Evolutionary conservation across 768 basidiomycete genomes (phyloP), one percentile per base, ranked within the genome.

Genomic region (Leccinum fibrillosum): DNA sequence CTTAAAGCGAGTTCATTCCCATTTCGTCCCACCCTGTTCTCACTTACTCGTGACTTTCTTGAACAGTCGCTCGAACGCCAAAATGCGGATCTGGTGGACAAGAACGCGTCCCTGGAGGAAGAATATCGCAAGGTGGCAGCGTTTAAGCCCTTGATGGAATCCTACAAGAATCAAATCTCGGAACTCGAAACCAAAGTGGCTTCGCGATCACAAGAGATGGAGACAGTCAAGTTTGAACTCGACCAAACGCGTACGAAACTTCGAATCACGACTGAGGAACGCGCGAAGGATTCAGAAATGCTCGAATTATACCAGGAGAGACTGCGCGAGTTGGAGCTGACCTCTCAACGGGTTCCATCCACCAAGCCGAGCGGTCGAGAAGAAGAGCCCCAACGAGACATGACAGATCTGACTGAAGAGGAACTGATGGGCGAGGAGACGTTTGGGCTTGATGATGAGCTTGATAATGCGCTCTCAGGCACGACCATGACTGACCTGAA

Each of bases 401-500:
- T 62, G 55, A 73, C 74, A 6, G 64, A 72, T 17, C 65, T 76
- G 28, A 76, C 77, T n/a, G 81, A 82, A 60, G 78, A 74, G 9
- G 84, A 85, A 49, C 72, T 78, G 9, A 66, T 78, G 3, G 75
- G 69, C 57, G 80, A 81, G 37, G 78, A 78, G 62, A 69, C 75
- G 12, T 82, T 88, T 58, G 91, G 86, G 15, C 79, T 96, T 2
- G 90, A 86, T 42, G 86, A 86, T 26, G 94, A 96, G 74, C 77
- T 97, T n/a, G 91, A 94, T 58, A 86, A 94, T 62, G 92, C 92
- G 0, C 80, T 93, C 47, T 72, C 83, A 26, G 91, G 92, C 25
- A 90, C 86, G 49, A 93, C 89, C 11, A 94, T 88, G 85, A 98
- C 94, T 1, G 92, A 94, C 69, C 77, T 98, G 61, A 97, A 95